Evolutionary conservation across 257 asterid genomes (phyloP), one percentile per base, ranked within the genome.

Genomic region (Hygrophila difformis): DNA sequence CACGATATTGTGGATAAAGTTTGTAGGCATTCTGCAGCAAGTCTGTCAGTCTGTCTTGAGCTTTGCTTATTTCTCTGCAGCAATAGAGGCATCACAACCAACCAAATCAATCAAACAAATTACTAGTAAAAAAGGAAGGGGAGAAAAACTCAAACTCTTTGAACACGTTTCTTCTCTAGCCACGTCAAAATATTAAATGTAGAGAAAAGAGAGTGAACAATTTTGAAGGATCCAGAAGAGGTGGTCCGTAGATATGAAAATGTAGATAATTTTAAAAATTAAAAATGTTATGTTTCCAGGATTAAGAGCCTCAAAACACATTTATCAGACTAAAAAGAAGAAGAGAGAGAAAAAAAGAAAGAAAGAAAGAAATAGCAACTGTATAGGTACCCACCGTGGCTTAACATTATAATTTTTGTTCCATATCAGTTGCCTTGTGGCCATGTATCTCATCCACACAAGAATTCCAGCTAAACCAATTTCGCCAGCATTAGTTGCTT

Each of bases 361-460:
- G 12, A 33, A 33, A 9, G 10, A 6, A 12, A 50, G 26, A 14
- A 14, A 39, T 33, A 65, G 49, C 9, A 52, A 31, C 23, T 1
- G 26, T 17, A 51, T 45, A 49, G 54, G 71, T 58, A 47, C 61
- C 16, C 74, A 91, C 99, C 99, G 82, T 67, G 99, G 99, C 72
- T 91, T 91, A 49, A 91, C 96, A 42, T 91, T 91, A 84, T 91
- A 91, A 69, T 86, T 91, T 69, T 86, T 86, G 75, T 91, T 91
- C 99, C 99, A 91, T 50, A 81, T 80, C 70, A 91, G 71, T 66
- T 91, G 97, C 61, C 99, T 78, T 11, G 97, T 86, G 40, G 94
- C 95, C 99, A 91, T 91, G 67, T 53, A 91, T 69, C 99, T 81
- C 99, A 86, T 91, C 99, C 99, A 91, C 50, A 91, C 97, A 53